phyloP scores from a whole-genome alignment of 2,329 filamentous ascomycete genomes.

The Septoria petroselini region DNA sequence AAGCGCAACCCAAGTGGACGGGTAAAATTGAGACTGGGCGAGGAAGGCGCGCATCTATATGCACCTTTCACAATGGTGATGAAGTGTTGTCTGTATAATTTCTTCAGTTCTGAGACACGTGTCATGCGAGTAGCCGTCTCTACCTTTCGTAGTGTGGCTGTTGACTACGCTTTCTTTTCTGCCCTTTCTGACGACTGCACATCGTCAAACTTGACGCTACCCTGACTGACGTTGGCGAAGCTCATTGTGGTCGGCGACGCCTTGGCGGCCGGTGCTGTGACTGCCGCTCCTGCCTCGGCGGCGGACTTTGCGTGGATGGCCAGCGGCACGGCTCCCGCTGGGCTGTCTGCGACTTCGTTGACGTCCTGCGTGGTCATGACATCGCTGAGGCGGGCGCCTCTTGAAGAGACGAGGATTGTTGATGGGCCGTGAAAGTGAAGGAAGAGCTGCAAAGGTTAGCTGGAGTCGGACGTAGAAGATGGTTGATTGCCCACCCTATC shows the following conservation, averaged over 20 bases:
- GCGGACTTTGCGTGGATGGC: slow-evolving; percentile 47
- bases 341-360: slow-evolving; percentile 82
- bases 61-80: no score
- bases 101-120: no score
- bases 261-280: slow-evolving; percentile 22
- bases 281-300: slow-evolving; percentile 30
- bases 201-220: slow-evolving; percentile 36
- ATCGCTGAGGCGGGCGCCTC: slow-evolving; percentile 75
- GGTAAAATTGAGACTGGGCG: no score
- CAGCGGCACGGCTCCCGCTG: slow-evolving; percentile 65
- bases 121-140: no score
- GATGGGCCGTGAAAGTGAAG: slow-evolving; percentile 83
- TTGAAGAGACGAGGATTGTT: slow-evolving; percentile 82
- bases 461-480: neutral
- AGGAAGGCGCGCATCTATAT: no score
- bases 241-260: slow-evolving; percentile 33
- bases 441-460: slow-evolving; percentile 58
- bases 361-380: slow-evolving; percentile 74
- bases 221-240: slow-evolving; percentile 37
- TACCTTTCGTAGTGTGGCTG: neutral
- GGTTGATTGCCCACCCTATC: slow-evolving; percentile 60
- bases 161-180: slow-evolving; percentile 1
- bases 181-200: slow-evolving; percentile 1
- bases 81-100: no score
- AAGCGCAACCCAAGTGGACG: no score